Conservation (phyloP, 345 rosid genomes). For the Dovyalis caffra region DNA sequence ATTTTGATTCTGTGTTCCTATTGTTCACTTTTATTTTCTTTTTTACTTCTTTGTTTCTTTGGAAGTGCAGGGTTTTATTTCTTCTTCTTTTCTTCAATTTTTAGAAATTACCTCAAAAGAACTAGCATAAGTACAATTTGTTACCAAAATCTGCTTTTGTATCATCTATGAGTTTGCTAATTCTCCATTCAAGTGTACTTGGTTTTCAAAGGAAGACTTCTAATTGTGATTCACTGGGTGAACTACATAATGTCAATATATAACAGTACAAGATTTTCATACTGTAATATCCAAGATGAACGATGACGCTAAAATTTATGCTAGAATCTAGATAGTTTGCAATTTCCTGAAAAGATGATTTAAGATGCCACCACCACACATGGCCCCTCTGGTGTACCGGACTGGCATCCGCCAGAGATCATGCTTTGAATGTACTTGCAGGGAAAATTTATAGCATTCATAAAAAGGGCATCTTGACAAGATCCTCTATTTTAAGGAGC, state of each 20-base stretch:
- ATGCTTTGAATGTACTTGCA: not conserved
- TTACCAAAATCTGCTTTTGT: not conserved
- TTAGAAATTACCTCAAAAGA: not conserved
- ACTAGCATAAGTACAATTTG: conserved; percentile 5
- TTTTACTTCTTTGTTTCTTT: not conserved
- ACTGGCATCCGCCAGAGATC: not conserved
- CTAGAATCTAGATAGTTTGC: not conserved
- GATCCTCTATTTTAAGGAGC: not conserved
- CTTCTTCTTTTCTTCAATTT: not conserved
- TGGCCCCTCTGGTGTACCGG: not conserved
- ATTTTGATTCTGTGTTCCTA: conserved; percentile 5
- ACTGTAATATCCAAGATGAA: not conserved
- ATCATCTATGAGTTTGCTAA: conserved; percentile 2
- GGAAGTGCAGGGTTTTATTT: not conserved
- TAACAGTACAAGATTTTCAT: not conserved
- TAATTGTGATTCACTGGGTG: not conserved
- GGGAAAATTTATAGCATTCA: not conserved
- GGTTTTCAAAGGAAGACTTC: not conserved
- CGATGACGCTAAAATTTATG: not conserved
- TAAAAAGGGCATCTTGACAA: not conserved
- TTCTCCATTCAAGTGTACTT: not conserved
- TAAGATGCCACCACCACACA: not conserved
- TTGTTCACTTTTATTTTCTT: not conserved
- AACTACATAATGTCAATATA: not conserved
- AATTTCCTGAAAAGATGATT: not conserved